phyloP scores from a whole-genome alignment of 306 rosid genomes.

The Echinosophora koreensis region DNA sequence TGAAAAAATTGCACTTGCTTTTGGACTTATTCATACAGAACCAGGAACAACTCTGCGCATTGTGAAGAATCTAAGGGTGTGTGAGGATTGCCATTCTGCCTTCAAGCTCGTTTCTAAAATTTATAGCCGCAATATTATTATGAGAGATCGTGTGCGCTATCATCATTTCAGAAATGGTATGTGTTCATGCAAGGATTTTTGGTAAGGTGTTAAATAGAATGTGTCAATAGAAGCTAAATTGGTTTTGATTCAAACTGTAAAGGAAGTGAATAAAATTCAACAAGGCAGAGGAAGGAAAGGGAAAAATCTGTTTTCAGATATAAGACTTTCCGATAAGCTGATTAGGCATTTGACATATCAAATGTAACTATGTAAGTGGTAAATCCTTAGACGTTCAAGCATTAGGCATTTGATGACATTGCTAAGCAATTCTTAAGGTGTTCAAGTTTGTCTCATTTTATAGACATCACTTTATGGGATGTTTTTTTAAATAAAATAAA shows the following conservation, averaged over 20 bases:
- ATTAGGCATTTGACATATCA: too few species aligned
- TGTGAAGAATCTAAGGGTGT: slow-evolving; percentile 69
- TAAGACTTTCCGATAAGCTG: too few species aligned
- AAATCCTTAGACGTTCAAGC: not conserved
- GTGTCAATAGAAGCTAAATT: slow-evolving; percentile 7
- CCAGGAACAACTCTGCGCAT: slow-evolving; percentile 64
- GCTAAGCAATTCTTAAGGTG: not conserved
- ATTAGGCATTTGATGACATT: not conserved
- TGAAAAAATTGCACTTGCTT: slow-evolving; percentile 74
- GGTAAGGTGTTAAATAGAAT: slow-evolving; percentile 53
- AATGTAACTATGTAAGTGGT: too few species aligned
- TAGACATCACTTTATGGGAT: not conserved
- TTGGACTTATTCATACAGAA: slow-evolving; percentile 58
- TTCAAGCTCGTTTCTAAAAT: slow-evolving; percentile 62
- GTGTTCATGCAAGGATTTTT: slow-evolving; percentile 71
- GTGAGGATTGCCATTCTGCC: slow-evolving; percentile 70
- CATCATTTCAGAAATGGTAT: slow-evolving; percentile 64
- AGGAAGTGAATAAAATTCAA: not conserved
- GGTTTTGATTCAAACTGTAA: slow-evolving; percentile 1
- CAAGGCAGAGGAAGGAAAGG: not conserved
- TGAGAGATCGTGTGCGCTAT: slow-evolving; percentile 68
- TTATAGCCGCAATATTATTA: slow-evolving; percentile 55
- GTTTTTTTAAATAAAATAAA: too few species aligned
- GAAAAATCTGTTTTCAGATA: too few species aligned
- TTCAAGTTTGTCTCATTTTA: not conserved